phyloP scores from a whole-genome alignment of 1,139 yeast genomes.

The Hanseniaspora gamundiae region DNA sequence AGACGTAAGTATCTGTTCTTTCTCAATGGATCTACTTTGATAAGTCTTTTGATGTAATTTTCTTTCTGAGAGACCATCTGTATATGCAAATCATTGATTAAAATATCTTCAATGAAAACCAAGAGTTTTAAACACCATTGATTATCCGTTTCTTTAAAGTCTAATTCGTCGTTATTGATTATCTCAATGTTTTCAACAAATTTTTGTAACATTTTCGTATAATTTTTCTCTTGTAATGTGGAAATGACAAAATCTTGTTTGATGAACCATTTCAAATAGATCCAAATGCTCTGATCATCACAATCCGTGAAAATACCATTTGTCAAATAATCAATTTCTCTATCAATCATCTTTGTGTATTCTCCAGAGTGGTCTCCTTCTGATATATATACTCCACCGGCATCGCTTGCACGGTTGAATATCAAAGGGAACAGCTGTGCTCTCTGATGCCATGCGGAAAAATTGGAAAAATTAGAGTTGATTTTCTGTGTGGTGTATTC shows the following conservation, averaged over 20 bases:
- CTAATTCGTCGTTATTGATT: constrained; percentile 50
- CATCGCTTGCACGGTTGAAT: constrained; percentile 25
- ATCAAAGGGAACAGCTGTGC: constrained; percentile 52
- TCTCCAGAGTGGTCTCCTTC: no score
- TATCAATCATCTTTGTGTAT: constrained; percentile 32
- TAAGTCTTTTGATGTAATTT: constrained; percentile 31
- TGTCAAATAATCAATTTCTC: constrained; percentile 58
- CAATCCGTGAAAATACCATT: constrained; percentile 90
- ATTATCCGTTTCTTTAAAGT: constrained; percentile 44
- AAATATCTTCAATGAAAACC: constrained; percentile 32
- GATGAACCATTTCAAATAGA: constrained; percentile 73
- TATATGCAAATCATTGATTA: constrained; percentile 15
- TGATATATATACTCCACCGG: constrained; percentile 21
- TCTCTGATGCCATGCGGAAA: constrained; percentile 93
- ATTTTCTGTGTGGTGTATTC: constrained; percentile 69
- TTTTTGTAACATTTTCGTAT: constrained; percentile 27
- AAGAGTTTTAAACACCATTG: constrained; percentile 58
- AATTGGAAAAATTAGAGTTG: constrained; percentile 76
- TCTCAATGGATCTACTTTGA: constrained; percentile 58
- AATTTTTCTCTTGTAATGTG: constrained; percentile 16
- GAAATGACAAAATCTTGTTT: constrained; percentile 39
- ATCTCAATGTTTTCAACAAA: constrained; percentile 35
- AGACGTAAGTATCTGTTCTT: constrained; percentile 42
- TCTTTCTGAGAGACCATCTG: constrained; percentile 17
- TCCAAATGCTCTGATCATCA: constrained; percentile 89